Evolutionary conservation across 164 flowering plant genomes (phyloP).

Genomic region (Stephania cephalantha): DNA sequence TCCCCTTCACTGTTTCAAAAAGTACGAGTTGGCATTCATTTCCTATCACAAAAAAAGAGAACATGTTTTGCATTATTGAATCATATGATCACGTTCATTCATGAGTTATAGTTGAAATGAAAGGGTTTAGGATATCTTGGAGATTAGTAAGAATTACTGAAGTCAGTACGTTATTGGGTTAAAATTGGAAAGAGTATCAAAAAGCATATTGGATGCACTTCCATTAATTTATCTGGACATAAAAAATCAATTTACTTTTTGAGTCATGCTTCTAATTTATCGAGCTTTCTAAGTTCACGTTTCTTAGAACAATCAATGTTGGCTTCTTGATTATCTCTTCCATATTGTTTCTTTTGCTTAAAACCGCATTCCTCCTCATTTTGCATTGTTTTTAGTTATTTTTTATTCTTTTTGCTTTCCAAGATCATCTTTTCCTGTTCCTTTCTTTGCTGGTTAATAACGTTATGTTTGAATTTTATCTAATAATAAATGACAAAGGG

Average conservation of each 20-base stretch:
- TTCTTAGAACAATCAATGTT: not conserved
- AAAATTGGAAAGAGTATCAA: not conserved
- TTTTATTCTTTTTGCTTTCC: not conserved
- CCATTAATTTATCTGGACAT: no score
- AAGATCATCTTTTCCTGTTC: not conserved
- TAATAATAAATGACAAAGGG: not conserved
- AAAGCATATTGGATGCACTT: not conserved
- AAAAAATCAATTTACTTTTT: no score
- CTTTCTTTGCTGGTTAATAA: not conserved
- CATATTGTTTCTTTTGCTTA: not conserved
- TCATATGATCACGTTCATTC: no score
- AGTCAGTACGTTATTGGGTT: not conserved
- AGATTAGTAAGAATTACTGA: not conserved
- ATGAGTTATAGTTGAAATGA: no score
- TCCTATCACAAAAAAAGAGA: no score
- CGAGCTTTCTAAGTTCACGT: not conserved
- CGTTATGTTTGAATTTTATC: not conserved
- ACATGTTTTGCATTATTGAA: no score
- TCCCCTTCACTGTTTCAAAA: no score
- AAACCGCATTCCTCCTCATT: not conserved
- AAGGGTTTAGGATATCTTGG: not conserved
- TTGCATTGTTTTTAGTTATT: no score
- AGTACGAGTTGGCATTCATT: no score
- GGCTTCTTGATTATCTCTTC: not conserved
- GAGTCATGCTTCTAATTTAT: not conserved